These are phyloP conservation scores for Fusarium sp. DNA, from an alignment of 2,329 filamentous ascomycete genomes.

Conservation along the genomic window DNA sequence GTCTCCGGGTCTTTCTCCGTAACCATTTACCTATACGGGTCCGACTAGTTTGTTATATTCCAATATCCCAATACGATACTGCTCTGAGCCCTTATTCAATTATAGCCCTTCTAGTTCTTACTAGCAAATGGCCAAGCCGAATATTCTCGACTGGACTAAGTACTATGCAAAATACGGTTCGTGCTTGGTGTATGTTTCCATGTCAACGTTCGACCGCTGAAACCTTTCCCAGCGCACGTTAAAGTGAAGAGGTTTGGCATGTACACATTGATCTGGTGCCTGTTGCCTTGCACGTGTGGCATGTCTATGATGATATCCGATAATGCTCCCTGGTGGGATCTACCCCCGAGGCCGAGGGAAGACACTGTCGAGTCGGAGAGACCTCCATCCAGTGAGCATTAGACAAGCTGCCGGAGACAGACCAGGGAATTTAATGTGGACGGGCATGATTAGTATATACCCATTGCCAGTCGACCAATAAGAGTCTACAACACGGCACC, in stretches of 20 bases:
- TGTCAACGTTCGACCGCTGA: background rate
- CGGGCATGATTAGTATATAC: background rate
- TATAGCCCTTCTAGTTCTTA: too few relatives aligned
- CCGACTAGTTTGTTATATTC: too few relatives aligned
- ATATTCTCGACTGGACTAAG: background rate
- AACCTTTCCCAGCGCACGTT: background rate
- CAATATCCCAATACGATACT: too few relatives aligned
- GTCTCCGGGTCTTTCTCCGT: background rate
- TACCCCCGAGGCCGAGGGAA: background rate
- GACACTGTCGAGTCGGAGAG: background rate
- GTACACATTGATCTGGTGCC: fast-evolving
- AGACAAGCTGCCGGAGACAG: background rate
- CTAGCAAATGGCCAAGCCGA: background rate
- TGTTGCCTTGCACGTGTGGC: background rate
- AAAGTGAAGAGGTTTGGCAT: background rate
- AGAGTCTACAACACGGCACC: background rate
- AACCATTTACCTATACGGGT: background rate
- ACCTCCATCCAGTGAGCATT: background rate
- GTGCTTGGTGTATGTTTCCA: background rate
- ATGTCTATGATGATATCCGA: fast-evolving
- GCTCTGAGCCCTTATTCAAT: too few relatives aligned
- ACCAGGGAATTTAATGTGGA: too few relatives aligned
- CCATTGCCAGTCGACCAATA: background rate
- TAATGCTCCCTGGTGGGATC: background rate
- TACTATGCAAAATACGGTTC: background rate